Base-by-base conservation (phyloP, 768 basidiomycete genomes). In the Panus rudis region DNA sequence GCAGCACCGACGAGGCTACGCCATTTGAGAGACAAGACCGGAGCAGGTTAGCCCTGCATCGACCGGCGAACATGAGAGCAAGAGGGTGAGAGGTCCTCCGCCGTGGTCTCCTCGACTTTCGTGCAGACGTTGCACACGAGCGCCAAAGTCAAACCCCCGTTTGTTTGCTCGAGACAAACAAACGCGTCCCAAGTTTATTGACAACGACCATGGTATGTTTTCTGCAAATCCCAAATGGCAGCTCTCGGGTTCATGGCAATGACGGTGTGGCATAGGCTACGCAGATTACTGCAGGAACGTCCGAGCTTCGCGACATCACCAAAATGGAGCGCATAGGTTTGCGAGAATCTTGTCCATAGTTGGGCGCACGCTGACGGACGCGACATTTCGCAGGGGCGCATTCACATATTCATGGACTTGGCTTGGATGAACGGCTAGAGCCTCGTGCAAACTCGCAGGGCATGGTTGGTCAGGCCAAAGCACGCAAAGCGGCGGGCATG, bases 401-500 rank as follows among this genome's bases (percentile, higher is more conserved):
- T 61, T 92, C 94, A 14, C 94, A 99, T 66, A 92, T 99, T 55
- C 91, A 81, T 42, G 96, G 96, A 3, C 74, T 98, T 24, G 96
- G 96, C 0, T 78, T 98, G 34, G 93, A 97, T 52, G 88, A 91
- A 50, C 69, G 84, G 51, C 75, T 98, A 46, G 92, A 97, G 63
- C 92, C 94, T 12, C 79, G 92, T 16, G 76, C 72, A 25, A 89
- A 82, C 61, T 78, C 86, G 0, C 91, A 98, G 59, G 96, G 96
- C 3, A 96, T 99, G 82, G 94, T 99, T 20, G 96, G 96, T 0
- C 96, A 99, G 60, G 87, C 72, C 3, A 92, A 92, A 59, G 96
- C 96, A 17, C 81, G 96, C 33, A 96, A 96, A 63, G 94, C 96
- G 0, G 96, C 94, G 0, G 96, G 96, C 2, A 86, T 98, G 75